These are phyloP conservation scores for Eimeria brunetti DNA, from an alignment of 169 alveolate species.

Conservation along the genomic window DNA sequence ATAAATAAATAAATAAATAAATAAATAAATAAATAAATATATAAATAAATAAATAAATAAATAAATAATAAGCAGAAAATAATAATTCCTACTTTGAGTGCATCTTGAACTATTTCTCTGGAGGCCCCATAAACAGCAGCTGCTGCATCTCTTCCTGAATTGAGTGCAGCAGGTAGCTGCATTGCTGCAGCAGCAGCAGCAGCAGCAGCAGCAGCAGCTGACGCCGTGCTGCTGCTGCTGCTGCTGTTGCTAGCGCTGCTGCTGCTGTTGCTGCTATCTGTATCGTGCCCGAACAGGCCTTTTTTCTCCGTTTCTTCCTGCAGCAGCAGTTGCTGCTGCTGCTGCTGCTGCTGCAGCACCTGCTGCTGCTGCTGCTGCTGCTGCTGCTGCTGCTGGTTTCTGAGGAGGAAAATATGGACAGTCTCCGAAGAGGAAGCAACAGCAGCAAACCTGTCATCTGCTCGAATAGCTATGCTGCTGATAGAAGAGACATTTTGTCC, in stretches of 20 bases:
- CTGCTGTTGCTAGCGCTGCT: not conserved
- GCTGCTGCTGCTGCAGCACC: too few species aligned
- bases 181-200: not conserved
- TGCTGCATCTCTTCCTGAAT: slow-evolving; percentile 55
- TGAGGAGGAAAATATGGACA: slow-evolving; percentile 59
- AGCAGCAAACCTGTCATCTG: slow-evolving; percentile 71
- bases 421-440: slow-evolving; percentile 79
- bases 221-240: not conserved
- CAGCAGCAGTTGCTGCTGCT: too few species aligned
- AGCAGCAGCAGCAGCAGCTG: too few species aligned
- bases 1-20: too few species aligned
- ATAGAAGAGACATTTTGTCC: slow-evolving; percentile 71
- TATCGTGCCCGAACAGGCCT: not conserved
- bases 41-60: not conserved
- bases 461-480: slow-evolving; percentile 62
- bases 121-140: slow-evolving; percentile 75
- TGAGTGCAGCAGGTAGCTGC: slow-evolving; percentile 60
- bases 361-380: not conserved
- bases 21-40: too few species aligned
- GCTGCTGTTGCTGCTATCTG: not conserved
- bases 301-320: not conserved
- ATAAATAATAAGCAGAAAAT: not conserved
- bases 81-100: slow-evolving; percentile 44
- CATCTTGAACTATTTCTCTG: slow-evolving; percentile 71
- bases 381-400: not conserved